phyloP scores from a whole-genome alignment of 495 filamentous ascomycete genomes.

The Hypoxylon lienhwacheense region DNA sequence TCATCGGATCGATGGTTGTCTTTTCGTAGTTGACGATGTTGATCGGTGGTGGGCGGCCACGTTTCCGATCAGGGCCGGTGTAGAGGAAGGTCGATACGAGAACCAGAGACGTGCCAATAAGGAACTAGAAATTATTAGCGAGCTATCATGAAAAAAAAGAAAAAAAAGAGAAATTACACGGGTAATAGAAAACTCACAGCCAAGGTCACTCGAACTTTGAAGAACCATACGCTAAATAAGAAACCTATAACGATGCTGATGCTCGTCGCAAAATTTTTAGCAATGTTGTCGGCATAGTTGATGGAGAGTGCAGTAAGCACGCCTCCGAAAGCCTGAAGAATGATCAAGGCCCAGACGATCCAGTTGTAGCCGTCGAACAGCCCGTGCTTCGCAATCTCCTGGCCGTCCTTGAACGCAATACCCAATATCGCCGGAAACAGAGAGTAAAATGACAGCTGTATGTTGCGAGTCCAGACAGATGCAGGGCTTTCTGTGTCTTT shows the following conservation, averaged over 20 bases:
- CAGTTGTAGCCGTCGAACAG: conserved; percentile 94
- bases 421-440: conserved; percentile 85
- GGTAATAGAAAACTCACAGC: conserved; percentile 56
- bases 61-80: conserved; percentile 58
- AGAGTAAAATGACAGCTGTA: conserved; percentile 91
- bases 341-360: conserved; percentile 84
- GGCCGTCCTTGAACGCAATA: conserved; percentile 82
- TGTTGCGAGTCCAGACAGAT: conserved; percentile 89
- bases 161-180: not conserved
- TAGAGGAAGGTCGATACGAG: conserved; percentile 84
- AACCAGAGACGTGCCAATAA: conserved; percentile 76
- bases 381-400: conserved; percentile 76
- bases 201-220: conserved; percentile 71
- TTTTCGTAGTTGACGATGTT: conserved; percentile 77
- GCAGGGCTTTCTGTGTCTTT: conserved; percentile 72
- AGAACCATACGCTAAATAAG: conserved; percentile 80
- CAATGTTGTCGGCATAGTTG: conserved; percentile 84
- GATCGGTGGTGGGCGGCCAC: conserved; percentile 70
- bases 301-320: conserved; percentile 81
- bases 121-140: conserved; percentile 60
- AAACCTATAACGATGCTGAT: conserved; percentile 86
- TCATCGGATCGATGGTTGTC: conserved; percentile 55
- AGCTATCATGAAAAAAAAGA: not conserved
- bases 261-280: conserved; percentile 89
- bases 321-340: conserved; percentile 80